Conservation (phyloP, 352 stramenopile species). For the Pseudoperonospora humuli region DNA sequence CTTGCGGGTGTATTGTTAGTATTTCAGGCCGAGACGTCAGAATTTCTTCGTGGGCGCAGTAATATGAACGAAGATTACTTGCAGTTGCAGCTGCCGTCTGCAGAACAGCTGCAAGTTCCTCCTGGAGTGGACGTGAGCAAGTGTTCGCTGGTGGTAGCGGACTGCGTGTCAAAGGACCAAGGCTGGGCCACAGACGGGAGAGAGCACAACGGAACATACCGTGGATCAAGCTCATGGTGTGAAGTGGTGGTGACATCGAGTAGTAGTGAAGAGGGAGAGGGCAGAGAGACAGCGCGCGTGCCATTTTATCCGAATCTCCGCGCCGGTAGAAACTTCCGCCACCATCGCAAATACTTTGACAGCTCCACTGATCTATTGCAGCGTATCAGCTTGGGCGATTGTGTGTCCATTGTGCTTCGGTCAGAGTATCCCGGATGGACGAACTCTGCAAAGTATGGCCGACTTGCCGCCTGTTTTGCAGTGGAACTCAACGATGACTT, state of each 20-base stretch:
- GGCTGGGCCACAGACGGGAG: constrained; percentile 47
- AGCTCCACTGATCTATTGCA: constrained; percentile 26
- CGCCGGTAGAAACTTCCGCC: constrained; percentile 31
- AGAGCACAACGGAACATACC: constrained; percentile 52
- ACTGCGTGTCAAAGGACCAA: constrained; percentile 64
- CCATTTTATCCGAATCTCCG: constrained; percentile 47
- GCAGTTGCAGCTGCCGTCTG: constrained; percentile 29
- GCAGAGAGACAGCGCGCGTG: constrained; percentile 19
- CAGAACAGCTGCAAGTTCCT: constrained; percentile 29
- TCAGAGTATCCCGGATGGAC: constrained; percentile 57
- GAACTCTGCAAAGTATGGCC: constrained; percentile 51
- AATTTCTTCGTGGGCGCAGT: constrained; percentile 17
- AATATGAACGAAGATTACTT: constrained; percentile 62
- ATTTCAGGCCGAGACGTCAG: constrained; percentile 33
- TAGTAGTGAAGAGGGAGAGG: constrained; percentile 6
- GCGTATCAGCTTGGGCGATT: constrained; percentile 33
- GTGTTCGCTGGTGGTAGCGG: constrained; percentile 37
- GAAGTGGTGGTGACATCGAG: constrained; percentile 42
- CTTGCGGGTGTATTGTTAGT: constrained; percentile 45
- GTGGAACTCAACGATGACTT: constrained; percentile 47
- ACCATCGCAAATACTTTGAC: constrained; percentile 49
- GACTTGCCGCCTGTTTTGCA: constrained; percentile 36
- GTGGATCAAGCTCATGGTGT: constrained; percentile 48
- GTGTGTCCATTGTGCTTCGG: constrained; percentile 45
- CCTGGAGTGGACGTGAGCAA: constrained; percentile 29